Base-by-base conservation (phyloP, 2,329 filamentous ascomycete genomes). In the Diaporthe caulivora region DNA sequence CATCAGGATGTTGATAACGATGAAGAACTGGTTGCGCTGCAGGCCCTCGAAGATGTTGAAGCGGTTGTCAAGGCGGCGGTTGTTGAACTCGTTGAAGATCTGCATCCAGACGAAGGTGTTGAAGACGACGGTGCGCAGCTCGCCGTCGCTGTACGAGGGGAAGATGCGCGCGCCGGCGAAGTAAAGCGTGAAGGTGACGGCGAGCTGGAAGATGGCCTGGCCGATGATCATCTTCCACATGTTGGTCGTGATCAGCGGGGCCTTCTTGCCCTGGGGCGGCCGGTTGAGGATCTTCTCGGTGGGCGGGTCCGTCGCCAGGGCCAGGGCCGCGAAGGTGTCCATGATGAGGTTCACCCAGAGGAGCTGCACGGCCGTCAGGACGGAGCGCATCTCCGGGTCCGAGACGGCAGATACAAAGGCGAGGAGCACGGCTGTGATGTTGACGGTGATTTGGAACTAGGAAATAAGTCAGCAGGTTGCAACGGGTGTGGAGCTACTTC, bases 31-130 rank as follows among this genome's bases (percentile, higher is more conserved):
- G 78, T 91, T 91, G 70, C 84, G 84, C 74, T 86, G 83, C 4
- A 91, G 80, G 11, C 89, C 89, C 77, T 90, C 87, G 69, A 92
- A 87, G 53, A 92, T 87, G 77, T 91, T 91, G 82, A 92, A 86
- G 74, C 87, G 86, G 81, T 91, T 91, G 77, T 92, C 90, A 0
- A 92, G 83, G 51, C 90, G 89, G 40, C 90, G 87, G 78, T 90
- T 91, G 81, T 92, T 92, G 83, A 91, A 88, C 80, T 91, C 87
- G 80, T 93, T 93, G 84, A 93, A 93, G 75, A 93, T 92, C 78
- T 93, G 91, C 86, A 93, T 90, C 91, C 91, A 93, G 2, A 93
- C 91, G 77, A 92, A 93, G 0, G 88, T 90, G 81, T 93, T 93
- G 84, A 93, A 93, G 60, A 93, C 88, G 72, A 92, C 85, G 0